These are phyloP conservation scores for Truncatella angustata DNA, from an alignment of 2,329 filamentous ascomycete species.

Conservation along the genomic window DNA sequence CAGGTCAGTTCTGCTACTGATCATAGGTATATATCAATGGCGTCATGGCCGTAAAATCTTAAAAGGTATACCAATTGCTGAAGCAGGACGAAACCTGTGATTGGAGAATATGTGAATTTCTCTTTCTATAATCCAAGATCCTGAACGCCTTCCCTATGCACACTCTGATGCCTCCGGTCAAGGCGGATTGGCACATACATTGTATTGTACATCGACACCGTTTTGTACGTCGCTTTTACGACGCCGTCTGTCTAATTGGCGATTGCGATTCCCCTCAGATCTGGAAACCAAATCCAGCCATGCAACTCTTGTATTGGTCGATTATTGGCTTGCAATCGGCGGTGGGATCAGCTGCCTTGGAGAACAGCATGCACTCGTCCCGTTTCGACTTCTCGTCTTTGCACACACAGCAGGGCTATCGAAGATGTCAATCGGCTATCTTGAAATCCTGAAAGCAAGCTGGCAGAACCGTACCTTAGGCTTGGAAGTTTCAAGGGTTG, in stretches of 20 bases:
- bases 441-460: no score
- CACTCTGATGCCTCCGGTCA: neutral
- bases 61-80: no score
- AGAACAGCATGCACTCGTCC: conserved; percentile 99
- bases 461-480: conserved; percentile 33
- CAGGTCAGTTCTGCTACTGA: no score
- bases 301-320: conserved; percentile 84
- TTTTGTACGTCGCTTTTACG: no score
- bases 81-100: neutral
- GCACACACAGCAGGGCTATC: conserved; percentile 94
- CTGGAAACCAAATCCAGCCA: conserved; percentile 91
- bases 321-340: conserved; percentile 81
- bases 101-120: neutral
- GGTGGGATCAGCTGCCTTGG: conserved; percentile 76
- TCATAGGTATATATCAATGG: no score
- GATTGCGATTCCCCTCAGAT: conserved; percentile 35
- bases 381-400: conserved; percentile 89
- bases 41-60: no score
- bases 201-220: no score
- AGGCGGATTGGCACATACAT: no score
- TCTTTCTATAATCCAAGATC: neutral
- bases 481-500: conserved; percentile 24
- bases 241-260: neutral
- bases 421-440: neutral
- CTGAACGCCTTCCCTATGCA: conserved; percentile 1